phyloP scores from a whole-genome alignment of 495 filamentous ascomycete genomes.

The Penicillium steckii region DNA sequence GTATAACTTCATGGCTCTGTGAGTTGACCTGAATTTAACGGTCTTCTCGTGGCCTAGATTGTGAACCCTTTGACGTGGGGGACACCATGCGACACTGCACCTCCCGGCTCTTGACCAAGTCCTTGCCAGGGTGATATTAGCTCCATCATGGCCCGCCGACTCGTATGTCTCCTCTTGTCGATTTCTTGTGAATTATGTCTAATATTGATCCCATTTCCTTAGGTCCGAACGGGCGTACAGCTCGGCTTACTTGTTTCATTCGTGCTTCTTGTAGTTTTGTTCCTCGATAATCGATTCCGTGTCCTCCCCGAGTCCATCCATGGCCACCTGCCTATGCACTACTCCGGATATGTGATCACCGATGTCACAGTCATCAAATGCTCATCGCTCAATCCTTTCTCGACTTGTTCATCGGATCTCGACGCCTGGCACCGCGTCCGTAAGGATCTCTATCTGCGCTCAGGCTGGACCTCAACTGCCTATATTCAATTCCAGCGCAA shows the following conservation, averaged over 20 bases:
- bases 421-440: conserved; percentile 79
- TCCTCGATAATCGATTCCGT: conserved; percentile 78
- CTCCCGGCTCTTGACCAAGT: conserved; percentile 22
- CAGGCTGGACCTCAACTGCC: conserved; percentile 70
- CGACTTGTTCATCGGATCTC: conserved; percentile 75
- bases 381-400: conserved; percentile 70
- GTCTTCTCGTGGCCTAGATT: conserved; percentile 30
- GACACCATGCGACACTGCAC: conserved; percentile 28
- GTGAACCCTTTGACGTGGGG: not conserved
- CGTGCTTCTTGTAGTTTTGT: conserved; percentile 66
- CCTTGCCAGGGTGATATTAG: conserved; percentile 35
- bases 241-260: conserved; percentile 64
- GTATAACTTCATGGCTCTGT: conserved; percentile 15
- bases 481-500: conserved; percentile 84
- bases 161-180: conserved; percentile 30
- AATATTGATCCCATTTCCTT: conserved; percentile 6
- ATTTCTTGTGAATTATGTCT: conserved; percentile 3
- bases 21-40: conserved; percentile 20
- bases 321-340: conserved; percentile 77
- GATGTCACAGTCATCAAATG: conserved; percentile 85
- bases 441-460: conserved; percentile 85
- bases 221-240: conserved; percentile 82
- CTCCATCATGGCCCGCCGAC: conserved; percentile 47
- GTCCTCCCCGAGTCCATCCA: conserved; percentile 82
- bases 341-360: conserved; percentile 77